Base-by-base conservation (phyloP, 164 flowering plant genomes). In the Magnolia changhungtana region DNA sequence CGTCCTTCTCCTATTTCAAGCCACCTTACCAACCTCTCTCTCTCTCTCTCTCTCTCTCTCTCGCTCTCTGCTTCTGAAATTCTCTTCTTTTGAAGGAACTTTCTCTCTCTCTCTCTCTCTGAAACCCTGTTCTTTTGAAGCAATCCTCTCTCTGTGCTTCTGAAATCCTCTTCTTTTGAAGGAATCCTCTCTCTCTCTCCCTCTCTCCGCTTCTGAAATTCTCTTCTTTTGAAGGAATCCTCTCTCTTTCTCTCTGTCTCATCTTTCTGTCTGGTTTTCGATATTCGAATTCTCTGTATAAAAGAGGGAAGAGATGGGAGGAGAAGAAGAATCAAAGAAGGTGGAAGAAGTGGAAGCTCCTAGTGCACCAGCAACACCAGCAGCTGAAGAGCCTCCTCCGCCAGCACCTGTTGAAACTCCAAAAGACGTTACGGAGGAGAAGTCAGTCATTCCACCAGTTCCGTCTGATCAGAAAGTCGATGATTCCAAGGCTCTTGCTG, bases 401-500 rank as follows among this genome's bases (percentile, higher is more conserved):
- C 59, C 68, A 3, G 75, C 69, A 18, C n/a, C 79, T 24, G 78
- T 59, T 7, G 82, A 67, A 50, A 31, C 83, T n/a, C 65, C 76
- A 4, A 79, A 76, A 69, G 84, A 76, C 51, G 87, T 79, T 1
- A 69, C 79, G 6, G 82, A 81, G 66, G 89, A 89, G 83, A 89
- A 89, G 76, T 49, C 85, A 20, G 82, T 74, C 20, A 72, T 74
- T 63, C 87, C 86, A 51, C 68, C 78, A 14, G n/a, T 45, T 27
- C 71, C 84, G 31, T 50, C 66, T 7, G 81, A 73, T 66, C 83
- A 75, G 59, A 86, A 82, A 69, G 76, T 71, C 52, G 89, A 86
- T 14, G 90, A 86, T 18, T 76, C 91, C 75, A 89, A 88, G 78
- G 88, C 91, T 78, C 83, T 87, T 21, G 83, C 87, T 3, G 75